Percentiles rank a stretch among this genome's conserved stretches.
Evolutionary conservation across 2,329 filamentous ascomycete species (phyloP).

Genomic region (Botrytis tulipae): DNA sequence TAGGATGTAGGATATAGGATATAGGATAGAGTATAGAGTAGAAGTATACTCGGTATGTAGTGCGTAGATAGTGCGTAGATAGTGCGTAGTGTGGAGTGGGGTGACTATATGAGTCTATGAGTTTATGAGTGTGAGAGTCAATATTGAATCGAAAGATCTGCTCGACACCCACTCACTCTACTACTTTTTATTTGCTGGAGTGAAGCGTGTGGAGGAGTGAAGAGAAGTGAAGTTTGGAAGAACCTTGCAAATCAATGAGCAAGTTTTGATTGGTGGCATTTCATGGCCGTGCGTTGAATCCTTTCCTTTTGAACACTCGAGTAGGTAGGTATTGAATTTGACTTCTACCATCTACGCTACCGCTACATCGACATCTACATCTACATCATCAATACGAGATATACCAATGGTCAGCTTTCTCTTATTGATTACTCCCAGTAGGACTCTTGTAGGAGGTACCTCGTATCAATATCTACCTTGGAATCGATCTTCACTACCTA

Average conservation of each 20-base stretch:
- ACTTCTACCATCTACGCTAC: no score
- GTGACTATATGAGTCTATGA: background rate
- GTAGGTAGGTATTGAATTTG: no score
- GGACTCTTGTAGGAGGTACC: background rate
- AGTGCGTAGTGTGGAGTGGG: background rate
- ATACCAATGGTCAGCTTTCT: background rate
- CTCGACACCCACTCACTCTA: no score
- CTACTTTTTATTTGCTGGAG: background rate
- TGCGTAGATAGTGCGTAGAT: background rate
- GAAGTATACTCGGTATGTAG: background rate
- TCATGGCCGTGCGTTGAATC: background rate
- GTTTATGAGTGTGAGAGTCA: background rate
- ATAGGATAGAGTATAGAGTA: no score
- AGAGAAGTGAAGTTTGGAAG: background rate
- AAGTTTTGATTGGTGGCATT: conserved; percentile 1
- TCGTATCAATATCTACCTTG: background rate
- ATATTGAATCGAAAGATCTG: background rate
- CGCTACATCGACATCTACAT: background rate
- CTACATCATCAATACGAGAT: background rate
- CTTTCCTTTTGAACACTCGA: no score
- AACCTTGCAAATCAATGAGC: background rate
- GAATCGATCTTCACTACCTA: background rate
- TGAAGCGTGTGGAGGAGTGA: background rate
- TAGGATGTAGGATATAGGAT: no score
- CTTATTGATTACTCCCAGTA: no score